Evolutionary conservation across 2,329 filamentous ascomycete species (phyloP).

Genomic region (Alternaria atra): DNA sequence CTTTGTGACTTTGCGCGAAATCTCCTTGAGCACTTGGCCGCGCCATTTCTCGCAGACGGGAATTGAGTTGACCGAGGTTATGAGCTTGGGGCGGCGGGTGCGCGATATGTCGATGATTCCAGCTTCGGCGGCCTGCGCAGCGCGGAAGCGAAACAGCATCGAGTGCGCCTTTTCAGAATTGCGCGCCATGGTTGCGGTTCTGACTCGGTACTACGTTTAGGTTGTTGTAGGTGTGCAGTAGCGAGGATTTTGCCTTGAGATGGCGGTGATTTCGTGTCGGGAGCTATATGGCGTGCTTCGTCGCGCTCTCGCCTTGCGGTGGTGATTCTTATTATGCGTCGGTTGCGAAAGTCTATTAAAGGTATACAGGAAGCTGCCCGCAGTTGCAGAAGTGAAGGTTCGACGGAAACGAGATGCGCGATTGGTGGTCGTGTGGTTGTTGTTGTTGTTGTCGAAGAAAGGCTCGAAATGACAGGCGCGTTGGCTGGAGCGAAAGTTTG

Average conservation of each 20-base stretch:
- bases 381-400: constrained; percentile 35
- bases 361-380: constrained; percentile 35
- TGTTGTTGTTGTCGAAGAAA: constrained; percentile 21
- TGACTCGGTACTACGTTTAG: constrained; percentile 2
- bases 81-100: constrained; percentile 87
- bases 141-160: constrained; percentile 99
- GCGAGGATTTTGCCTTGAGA: not conserved
- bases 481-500: constrained; percentile 45
- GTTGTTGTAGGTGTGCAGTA: not conserved
- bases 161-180: constrained; percentile 99
- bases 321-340: constrained; percentile 15
- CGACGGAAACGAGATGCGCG: constrained; percentile 19
- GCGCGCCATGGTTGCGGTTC: constrained; percentile 69
- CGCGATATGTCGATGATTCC: constrained; percentile 95
- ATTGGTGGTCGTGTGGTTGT: constrained; percentile 25
- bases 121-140: constrained; percentile 93
- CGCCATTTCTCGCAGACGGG: constrained; percentile 96
- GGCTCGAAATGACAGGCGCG: constrained; percentile 28
- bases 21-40: constrained; percentile 95
- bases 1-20: constrained; percentile 93
- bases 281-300: constrained; percentile 15
- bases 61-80: constrained; percentile 85
- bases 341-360: constrained; percentile 19
- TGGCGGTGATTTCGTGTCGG: not conserved
- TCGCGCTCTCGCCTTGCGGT: constrained; percentile 12